These are phyloP conservation scores for Rhodotorula paludigena DNA, from an alignment of 768 basidiomycete genomes.

Conservation along the genomic window DNA sequence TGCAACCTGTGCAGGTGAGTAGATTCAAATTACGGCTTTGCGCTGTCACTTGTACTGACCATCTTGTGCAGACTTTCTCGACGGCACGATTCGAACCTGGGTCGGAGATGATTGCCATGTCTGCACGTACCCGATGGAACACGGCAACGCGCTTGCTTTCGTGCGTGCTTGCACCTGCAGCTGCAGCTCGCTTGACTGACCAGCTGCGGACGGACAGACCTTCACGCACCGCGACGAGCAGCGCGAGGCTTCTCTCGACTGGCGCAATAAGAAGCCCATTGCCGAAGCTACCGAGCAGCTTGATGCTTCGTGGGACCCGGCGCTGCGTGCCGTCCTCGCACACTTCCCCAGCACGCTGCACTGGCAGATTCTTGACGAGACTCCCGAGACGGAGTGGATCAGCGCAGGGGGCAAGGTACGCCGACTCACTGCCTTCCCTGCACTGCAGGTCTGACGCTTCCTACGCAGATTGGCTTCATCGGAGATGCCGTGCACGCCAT, in stretches of 20 bases:
- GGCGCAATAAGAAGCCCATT: conserved; percentile 8
- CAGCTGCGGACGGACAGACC: neutral
- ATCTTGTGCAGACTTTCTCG: conserved; percentile 16
- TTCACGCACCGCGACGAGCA: conserved; percentile 26
- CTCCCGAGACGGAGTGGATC: conserved; percentile 25
- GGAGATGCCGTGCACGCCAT: conserved; percentile 24
- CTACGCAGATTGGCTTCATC: conserved; percentile 11
- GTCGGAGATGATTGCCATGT: conserved; percentile 27
- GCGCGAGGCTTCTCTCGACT: conserved; percentile 5
- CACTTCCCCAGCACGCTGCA: conserved; percentile 27
- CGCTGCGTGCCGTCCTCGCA: neutral
- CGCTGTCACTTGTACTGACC: too few relatives aligned
- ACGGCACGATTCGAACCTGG: conserved; percentile 34
- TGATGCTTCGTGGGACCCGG: conserved; percentile 30
- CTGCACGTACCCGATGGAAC: conserved; percentile 30
- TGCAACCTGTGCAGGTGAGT: conserved; percentile 14
- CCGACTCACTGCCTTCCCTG: neutral
- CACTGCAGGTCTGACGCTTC: too few relatives aligned
- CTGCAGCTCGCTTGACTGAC: neutral
- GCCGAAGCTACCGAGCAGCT: conserved; percentile 1
- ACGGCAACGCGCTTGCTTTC: conserved; percentile 17
- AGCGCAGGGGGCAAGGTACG: conserved; percentile 22
- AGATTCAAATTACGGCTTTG: neutral
- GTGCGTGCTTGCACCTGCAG: conserved; percentile 3
- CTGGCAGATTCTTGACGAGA: conserved; percentile 29